Conservation (phyloP, 495 filamentous ascomycete species). For the Filosporella fistucella region DNA sequence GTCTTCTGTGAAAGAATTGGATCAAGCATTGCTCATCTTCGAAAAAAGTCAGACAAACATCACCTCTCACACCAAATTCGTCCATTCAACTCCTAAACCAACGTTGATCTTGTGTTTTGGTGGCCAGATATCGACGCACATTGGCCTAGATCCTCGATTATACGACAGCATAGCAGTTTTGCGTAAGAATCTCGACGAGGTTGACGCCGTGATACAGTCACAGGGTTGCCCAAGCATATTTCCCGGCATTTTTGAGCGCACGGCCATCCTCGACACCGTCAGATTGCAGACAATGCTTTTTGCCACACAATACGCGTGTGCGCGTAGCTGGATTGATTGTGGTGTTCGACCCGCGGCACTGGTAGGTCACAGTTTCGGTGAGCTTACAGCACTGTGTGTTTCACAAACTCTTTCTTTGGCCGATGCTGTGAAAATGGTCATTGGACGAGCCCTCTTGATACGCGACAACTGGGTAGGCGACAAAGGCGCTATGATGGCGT, state of each 20-base stretch:
- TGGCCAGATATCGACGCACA: slow-evolving; percentile 40
- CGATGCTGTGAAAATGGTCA: slow-evolving; percentile 37
- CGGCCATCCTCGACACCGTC: slow-evolving; percentile 33
- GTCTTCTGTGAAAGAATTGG: slow-evolving; percentile 28
- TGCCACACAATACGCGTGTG: slow-evolving; percentile 43
- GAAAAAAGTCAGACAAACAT: slow-evolving; percentile 3
- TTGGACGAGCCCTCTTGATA: slow-evolving; percentile 35
- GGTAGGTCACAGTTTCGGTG: slow-evolving; percentile 51
- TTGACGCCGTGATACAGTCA: slow-evolving; percentile 22
- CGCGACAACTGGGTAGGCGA: slow-evolving; percentile 33
- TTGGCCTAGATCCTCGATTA: slow-evolving; percentile 35
- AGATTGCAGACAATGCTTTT: slow-evolving; percentile 41
- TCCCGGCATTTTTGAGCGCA: slow-evolving; percentile 42
- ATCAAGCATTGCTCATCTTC: slow-evolving; percentile 22
- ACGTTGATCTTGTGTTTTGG: slow-evolving; percentile 48
- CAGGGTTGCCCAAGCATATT: slow-evolving; percentile 35
- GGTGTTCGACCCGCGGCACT: slow-evolving; percentile 34
- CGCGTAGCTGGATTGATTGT: slow-evolving; percentile 44
- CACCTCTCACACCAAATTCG: slow-evolving; percentile 4
- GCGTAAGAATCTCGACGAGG: slow-evolving; percentile 35
- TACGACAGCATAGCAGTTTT: slow-evolving; percentile 33
- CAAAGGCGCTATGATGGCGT: slow-evolving; percentile 39
- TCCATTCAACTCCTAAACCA: slow-evolving; percentile 26
- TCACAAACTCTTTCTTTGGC: slow-evolving; percentile 29
- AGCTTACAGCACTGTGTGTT: slow-evolving; percentile 45